Base-by-base conservation (phyloP, 306 rosid genomes). In the Styphnolobium japonicum region DNA sequence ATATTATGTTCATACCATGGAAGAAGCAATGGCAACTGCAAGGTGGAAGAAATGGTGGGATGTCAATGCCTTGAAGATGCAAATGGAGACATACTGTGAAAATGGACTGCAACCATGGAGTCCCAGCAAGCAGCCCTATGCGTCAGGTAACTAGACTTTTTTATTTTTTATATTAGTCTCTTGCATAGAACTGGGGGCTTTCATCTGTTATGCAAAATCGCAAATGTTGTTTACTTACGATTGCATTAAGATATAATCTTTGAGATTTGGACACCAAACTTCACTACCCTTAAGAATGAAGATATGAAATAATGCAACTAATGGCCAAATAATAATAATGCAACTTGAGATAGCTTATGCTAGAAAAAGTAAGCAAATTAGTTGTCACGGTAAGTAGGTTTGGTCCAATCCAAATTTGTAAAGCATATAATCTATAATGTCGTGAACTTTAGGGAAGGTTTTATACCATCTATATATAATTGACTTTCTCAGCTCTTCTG, bases 11-110 rank as follows among this genome's bases (percentile, higher is more conserved):
- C 97, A 92, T 46, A 90, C 94, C 12, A 91, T 95, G 90, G 98
- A 95, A 71, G 97, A 95, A 65, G 98, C 98, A 14, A 88, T 90
- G 94, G 98, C 98, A 5, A 95, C 98, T 12, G 97, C 96, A 0
- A 90, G 98, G 83, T 95, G 98, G 98, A 93, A 90, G 82, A 95
- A 95, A 85, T 91, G 88, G 97, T 64, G 76, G 92, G 98, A 92
- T 85, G 85, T 92, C 46, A 86, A 86, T 76, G 90, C 84, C 12
- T 86, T 95, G 87, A 95, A 88, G 89, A 70, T 25, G 27, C 98
- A 95, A 82, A 95, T 95, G 96, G 98, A 95, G 75, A 90, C 98
- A 0, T 95, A 95, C 12, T 95, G 98, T 83, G 90, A 86, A 69
- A 86, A 82, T 73, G 98, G 98, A 14, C 37, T 95, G 85, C 83